Base-by-base conservation (phyloP, 2,329 filamentous ascomycete genomes). In the Alternaria triticimaculans region DNA sequence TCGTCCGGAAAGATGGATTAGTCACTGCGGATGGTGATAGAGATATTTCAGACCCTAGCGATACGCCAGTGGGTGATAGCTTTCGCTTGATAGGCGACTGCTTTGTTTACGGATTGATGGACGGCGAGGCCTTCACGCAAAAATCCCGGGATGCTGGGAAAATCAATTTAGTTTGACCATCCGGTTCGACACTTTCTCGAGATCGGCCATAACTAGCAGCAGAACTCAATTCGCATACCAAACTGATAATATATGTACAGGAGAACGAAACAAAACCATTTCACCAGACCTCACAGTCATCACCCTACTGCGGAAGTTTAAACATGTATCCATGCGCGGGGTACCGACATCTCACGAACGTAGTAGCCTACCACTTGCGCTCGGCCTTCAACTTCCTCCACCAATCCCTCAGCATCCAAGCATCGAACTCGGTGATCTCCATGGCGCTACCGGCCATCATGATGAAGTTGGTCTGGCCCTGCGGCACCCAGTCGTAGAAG, bases 391-490 rank as follows among this genome's bases (percentile, higher is more conserved):
- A 64, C 60, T 78, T 75, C 63, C 73, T 74, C 81, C 81, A 84
- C 81, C 82, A 84, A 69, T 84, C 81, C 1, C 82, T 72, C 57
- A 82, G 61, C 83, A 84, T 85, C 83, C 83, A 85, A 21, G 80
- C 82, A 43, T 85, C 83, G 33, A 85, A 85, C 41, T 85, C 83
- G 4, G 83, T 85, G 15, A 85, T 73, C 44, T 76, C 66, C 33
- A 71, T 72, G 3, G 83, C 76, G 45, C 78, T 80, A 5, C 83
- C 83, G 53, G 83, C 82, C 58, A 80, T 76, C 83, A 85, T 84
- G 62, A 84, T 76, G 69, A 84, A 84, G 67, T 71, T 81, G 6
- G 71, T 72, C 50, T 81, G 70, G 3, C 82, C 82, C 9, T 76
- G 71, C 4, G 83, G 83, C 18, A 76, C 80, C 82, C 81, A 84